These are phyloP conservation scores for Paramecium tetraurelia DNA, from an alignment of 73 alveolate species.

Conservation along the genomic window DNA sequence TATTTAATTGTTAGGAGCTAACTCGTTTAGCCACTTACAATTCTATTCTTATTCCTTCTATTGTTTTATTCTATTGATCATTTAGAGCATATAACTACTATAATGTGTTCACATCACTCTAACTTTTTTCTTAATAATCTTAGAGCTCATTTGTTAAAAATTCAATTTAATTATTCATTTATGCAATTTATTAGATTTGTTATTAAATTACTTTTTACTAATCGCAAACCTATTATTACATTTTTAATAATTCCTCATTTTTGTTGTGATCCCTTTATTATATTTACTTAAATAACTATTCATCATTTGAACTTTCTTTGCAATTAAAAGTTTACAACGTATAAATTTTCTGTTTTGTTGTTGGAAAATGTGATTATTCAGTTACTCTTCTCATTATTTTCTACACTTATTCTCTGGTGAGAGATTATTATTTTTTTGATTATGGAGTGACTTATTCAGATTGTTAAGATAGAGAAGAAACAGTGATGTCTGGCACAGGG, in stretches of 20 bases:
- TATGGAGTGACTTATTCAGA: constrained; percentile 17
- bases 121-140: not conserved
- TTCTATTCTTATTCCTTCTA: not conserved
- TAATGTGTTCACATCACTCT: not conserved
- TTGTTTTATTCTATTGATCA: not conserved
- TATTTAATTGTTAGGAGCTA: not conserved
- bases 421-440: not conserved
- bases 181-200: not conserved
- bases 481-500: constrained; percentile 28
- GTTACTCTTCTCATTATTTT: not conserved
- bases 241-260: not conserved
- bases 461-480: constrained; percentile 8
- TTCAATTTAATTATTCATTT: constrained; percentile 24
- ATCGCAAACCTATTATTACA: not conserved
- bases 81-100: not conserved
- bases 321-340: not conserved
- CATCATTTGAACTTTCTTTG: not conserved
- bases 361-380: not conserved
- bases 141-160: not conserved
- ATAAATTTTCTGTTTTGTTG: not conserved
- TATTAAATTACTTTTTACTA: not conserved
- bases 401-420: not conserved
- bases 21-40: not conserved
- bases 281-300: not conserved
- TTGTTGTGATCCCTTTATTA: not conserved